phyloP scores from a whole-genome alignment of 768 basidiomycete species.

The Trichaptum fuscoviolaceum region DNA sequence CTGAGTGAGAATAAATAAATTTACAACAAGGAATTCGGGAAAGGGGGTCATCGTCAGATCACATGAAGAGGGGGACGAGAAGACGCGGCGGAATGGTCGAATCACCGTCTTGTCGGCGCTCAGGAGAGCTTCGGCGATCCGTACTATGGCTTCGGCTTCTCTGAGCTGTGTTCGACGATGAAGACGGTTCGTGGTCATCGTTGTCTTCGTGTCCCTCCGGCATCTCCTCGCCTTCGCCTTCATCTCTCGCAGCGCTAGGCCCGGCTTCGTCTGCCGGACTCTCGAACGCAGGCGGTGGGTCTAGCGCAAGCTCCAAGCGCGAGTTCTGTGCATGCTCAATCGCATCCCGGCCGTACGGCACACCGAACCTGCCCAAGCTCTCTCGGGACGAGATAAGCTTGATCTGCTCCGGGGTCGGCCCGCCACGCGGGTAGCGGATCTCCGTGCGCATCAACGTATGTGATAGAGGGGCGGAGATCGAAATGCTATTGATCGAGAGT shows the following conservation, averaged over 20 bases:
- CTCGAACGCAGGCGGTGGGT: constrained; percentile 52
- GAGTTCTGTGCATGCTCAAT: constrained; percentile 54
- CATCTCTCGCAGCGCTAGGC: constrained; percentile 1
- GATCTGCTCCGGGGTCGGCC: constrained; percentile 60
- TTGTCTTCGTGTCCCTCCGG: background rate
- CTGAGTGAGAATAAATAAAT: background rate
- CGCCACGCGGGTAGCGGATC: constrained; percentile 59
- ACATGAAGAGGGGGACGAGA: background rate
- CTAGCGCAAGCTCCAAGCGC: constrained; percentile 34
- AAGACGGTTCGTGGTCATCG: background rate
- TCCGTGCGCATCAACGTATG: constrained; percentile 70
- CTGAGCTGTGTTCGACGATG: background rate
- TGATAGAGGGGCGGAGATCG: constrained; percentile 70
- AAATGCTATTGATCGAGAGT: constrained; percentile 54
- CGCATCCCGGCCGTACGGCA: constrained; percentile 74
- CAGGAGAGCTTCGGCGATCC: background rate
- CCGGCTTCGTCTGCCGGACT: constrained; percentile 1
- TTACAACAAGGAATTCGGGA: background rate
- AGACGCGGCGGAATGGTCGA: background rate
- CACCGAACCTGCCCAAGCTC: constrained; percentile 60
- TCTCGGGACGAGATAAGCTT: constrained; percentile 67
- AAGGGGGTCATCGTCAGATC: background rate
- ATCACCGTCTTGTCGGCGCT: background rate
- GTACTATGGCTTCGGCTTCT: background rate
- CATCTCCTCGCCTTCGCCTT: background rate